phyloP scores from a whole-genome alignment of 768 basidiomycete species.

The Mycena maculata region DNA sequence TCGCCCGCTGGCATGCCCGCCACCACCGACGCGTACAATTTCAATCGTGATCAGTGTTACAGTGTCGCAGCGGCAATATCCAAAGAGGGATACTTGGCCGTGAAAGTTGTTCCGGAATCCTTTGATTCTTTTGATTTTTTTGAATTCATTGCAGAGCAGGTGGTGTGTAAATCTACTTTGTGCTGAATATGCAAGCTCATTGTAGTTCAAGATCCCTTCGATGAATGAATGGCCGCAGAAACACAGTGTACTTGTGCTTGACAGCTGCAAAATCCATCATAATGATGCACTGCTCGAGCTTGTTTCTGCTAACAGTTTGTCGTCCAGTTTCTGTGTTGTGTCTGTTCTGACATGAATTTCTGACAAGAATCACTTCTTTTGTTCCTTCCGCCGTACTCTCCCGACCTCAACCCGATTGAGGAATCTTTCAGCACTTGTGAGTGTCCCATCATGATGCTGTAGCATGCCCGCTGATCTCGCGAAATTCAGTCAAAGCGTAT shows the following conservation, averaged over 20 bases:
- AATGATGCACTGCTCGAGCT: slow-evolving; percentile 26
- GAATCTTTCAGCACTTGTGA: slow-evolving; percentile 10
- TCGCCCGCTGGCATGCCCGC: slow-evolving; percentile 33
- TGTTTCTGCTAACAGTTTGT: neutral
- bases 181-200: neutral
- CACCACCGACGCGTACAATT: neutral
- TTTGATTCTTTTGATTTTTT: neutral
- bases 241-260: slow-evolving; percentile 39
- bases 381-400: slow-evolving; percentile 8
- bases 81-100: neutral
- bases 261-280: slow-evolving; percentile 45
- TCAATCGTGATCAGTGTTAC: neutral
- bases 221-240: slow-evolving; percentile 39
- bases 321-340: neutral
- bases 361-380: slow-evolving; percentile 5
- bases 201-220: slow-evolving; percentile 12
- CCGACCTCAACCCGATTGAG: slow-evolving; percentile 12
- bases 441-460: neutral
- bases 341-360: neutral
- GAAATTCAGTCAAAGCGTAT: slow-evolving; percentile 3
- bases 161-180: neutral
- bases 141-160: neutral
- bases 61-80: neutral
- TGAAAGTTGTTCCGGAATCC: neutral
- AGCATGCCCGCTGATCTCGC: neutral